Evolutionary conservation across 129 eudicot genomes (phyloP).

Genomic region (Flaveria trinervia): DNA sequence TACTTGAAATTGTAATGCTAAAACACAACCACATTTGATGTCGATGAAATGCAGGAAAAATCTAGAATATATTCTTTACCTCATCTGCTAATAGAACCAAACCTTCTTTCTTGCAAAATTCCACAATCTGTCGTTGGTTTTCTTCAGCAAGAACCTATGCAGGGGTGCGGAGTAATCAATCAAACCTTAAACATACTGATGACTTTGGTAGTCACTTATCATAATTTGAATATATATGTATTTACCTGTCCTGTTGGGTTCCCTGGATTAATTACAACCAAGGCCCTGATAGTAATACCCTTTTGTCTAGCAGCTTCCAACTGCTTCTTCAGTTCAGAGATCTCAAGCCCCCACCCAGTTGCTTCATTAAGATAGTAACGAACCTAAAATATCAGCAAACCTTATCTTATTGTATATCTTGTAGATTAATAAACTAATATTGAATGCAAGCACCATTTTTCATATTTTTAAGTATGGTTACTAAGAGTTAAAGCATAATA

Average conservation of each 20-base stretch:
- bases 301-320: constrained; percentile 70
- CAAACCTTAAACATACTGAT: not conserved
- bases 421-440: not conserved
- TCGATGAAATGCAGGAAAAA: not conserved
- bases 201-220: not conserved
- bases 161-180: constrained; percentile 1
- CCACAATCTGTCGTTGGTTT: constrained; percentile 83
- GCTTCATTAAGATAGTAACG: constrained; percentile 96
- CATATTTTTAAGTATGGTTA: not conserved
- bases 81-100: constrained; percentile 97
- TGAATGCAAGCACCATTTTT: not conserved
- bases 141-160: constrained; percentile 81
- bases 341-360: constrained; percentile 91
- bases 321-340: constrained; percentile 74
- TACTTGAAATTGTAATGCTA: not conserved
- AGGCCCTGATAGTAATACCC: constrained; percentile 74
- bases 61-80: constrained; percentile 46
- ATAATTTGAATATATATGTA: not conserved
- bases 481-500: not conserved
- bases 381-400: constrained; percentile 50
- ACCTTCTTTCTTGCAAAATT: constrained; percentile 86
- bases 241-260: constrained; percentile 91
- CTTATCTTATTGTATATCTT: not conserved
- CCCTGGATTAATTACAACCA: constrained; percentile 93
- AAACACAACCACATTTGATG: not conserved